Percentiles rank a stretch among this genome's conserved stretches.
Conservation (phyloP, 345 rosid genomes). For the Aurinia saxatilis region DNA sequence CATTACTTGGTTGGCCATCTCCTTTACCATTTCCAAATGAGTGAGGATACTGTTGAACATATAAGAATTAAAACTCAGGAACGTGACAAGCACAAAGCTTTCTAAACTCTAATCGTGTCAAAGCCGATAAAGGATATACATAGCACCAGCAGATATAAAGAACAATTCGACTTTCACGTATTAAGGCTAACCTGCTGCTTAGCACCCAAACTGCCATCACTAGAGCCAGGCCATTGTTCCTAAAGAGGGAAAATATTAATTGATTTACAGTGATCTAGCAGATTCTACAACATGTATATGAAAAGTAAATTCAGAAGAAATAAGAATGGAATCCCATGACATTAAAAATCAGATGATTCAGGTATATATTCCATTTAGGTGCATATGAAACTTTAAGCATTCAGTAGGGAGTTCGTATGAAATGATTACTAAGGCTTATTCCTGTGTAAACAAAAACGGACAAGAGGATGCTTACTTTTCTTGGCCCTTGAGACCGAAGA, state of each 20-base stretch:
- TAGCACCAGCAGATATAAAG: not conserved
- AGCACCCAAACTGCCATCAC: constrained; percentile 38
- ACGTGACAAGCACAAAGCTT: not conserved
- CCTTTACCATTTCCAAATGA: constrained; percentile 40
- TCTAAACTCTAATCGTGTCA: constrained; percentile 3
- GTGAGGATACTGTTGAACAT: constrained; percentile 40
- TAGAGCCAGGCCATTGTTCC: constrained; percentile 55
- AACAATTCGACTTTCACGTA: not conserved
- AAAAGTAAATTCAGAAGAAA: not conserved
- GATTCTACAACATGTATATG: not conserved
- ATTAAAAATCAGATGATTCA: not conserved
- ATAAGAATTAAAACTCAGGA: not conserved
- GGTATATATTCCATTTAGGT: not conserved
- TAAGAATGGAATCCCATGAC: not conserved
- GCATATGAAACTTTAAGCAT: not conserved
- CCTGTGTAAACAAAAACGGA: not conserved
- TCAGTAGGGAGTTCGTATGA: not conserved
- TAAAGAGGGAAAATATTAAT: constrained; percentile 24
- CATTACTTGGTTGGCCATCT: constrained; percentile 72
- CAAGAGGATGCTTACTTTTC: constrained; percentile 54
- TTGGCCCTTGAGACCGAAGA: constrained; percentile 59
- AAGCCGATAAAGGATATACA: not conserved
- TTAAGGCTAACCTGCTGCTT: constrained; percentile 50
- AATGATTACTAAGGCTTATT: not conserved
- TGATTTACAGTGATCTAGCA: not conserved